Evolutionary conservation across 306 rosid species (phyloP).

Genomic region (Rosa rugosa): DNA sequence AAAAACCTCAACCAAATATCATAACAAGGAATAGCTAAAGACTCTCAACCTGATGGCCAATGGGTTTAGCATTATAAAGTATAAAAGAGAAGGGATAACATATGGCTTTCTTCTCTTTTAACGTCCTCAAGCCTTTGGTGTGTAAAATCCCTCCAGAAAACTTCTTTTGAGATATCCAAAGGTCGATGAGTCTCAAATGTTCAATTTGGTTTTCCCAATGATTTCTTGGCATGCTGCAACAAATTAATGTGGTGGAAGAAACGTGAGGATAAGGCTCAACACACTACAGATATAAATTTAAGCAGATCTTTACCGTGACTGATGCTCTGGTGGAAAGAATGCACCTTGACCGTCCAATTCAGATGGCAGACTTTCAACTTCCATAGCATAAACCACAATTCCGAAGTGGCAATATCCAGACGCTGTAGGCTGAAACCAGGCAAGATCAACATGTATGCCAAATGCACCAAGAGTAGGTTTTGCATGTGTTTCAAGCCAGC

Average conservation of each 20-base stretch:
- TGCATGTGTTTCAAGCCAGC: slow-evolving; percentile 78
- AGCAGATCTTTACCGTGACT: slow-evolving; percentile 51
- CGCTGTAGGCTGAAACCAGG: slow-evolving; percentile 92
- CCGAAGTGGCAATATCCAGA: slow-evolving; percentile 90
- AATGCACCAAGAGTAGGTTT: slow-evolving; percentile 53
- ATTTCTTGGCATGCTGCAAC: slow-evolving; percentile 42
- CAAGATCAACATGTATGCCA: slow-evolving; percentile 72
- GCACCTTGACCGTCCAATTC: slow-evolving; percentile 44
- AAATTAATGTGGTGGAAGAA: slow-evolving; percentile 18
- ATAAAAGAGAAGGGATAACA: slow-evolving; percentile 60
- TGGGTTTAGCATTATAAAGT: slow-evolving; percentile 68
- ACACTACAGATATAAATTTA: slow-evolving; percentile 19
- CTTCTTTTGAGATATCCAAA: slow-evolving; percentile 52
- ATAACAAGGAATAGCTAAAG: slow-evolving; percentile 4
- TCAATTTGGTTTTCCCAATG: slow-evolving; percentile 32
- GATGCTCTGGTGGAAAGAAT: slow-evolving; percentile 42
- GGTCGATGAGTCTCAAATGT: slow-evolving; percentile 44
- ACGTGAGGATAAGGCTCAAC: slow-evolving; percentile 17
- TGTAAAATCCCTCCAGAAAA: slow-evolving; percentile 62
- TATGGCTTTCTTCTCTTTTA: slow-evolving; percentile 68
- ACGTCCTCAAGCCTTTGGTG: slow-evolving; percentile 53
- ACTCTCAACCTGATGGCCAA: slow-evolving; percentile 86
- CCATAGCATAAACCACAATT: slow-evolving; percentile 51
- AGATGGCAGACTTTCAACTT: slow-evolving; percentile 40
- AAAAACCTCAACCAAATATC: slow-evolving; percentile 21